Percentiles rank a stretch among this genome's conserved stretches.
These are phyloP conservation scores for Arthroderma sp. DNA, from an alignment of 2,329 filamentous ascomycete species.

Conservation along the genomic window DNA sequence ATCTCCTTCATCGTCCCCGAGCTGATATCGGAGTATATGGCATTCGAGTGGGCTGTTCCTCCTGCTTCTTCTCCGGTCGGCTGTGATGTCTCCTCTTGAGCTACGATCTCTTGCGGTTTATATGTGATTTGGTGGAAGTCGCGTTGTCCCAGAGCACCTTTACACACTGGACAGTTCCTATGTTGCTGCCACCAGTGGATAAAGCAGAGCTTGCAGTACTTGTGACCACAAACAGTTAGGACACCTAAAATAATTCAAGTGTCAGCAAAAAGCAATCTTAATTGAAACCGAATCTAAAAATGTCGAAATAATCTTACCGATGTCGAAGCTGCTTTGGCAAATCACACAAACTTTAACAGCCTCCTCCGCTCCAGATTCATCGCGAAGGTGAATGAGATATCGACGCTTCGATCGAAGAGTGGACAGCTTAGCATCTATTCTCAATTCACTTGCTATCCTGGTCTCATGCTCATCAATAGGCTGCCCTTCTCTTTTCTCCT, in stretches of 20 bases:
- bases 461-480: constrained; percentile 37
- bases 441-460: constrained; percentile 36
- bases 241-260: constrained; percentile 19
- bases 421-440: constrained; percentile 45
- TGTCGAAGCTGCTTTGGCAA: constrained; percentile 61
- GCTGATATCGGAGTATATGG: constrained; percentile 68
- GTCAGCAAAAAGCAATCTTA: background rate
- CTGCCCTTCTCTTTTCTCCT: constrained; percentile 39
- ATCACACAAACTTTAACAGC: constrained; percentile 65
- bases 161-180: constrained; percentile 74
- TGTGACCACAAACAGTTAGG: constrained; percentile 72
- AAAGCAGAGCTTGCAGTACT: constrained; percentile 85
- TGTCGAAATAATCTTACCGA: constrained; percentile 48
- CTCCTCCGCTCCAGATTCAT: constrained; percentile 50
- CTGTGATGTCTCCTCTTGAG: constrained; percentile 42
- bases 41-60: constrained; percentile 24
- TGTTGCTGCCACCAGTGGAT: constrained; percentile 61
- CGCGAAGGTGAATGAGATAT: constrained; percentile 52
- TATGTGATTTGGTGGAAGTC: constrained; percentile 79
- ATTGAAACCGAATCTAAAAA: constrained; percentile 3
- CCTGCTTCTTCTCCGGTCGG: constrained; percentile 17
- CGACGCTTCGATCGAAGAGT: constrained; percentile 58
- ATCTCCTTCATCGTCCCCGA: constrained; percentile 62
- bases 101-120: constrained; percentile 59
- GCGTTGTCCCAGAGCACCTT: constrained; percentile 47